phyloP scores from a whole-genome alignment of 345 rosid species.

The Hibiscus trionum region DNA sequence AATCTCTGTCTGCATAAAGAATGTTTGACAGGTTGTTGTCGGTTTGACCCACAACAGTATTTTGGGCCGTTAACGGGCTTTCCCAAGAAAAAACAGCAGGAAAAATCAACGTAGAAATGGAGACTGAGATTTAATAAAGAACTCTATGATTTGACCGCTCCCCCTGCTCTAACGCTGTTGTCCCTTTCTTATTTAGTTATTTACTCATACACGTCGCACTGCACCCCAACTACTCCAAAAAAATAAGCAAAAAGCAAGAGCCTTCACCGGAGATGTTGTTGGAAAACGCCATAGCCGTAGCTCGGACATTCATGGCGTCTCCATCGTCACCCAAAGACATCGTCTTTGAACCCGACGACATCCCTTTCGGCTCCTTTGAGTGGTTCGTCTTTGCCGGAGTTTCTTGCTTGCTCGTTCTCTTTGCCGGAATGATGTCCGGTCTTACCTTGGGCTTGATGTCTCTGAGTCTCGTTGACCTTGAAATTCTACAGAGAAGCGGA shows the following conservation, averaged over 20 bases:
- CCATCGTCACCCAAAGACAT: slow-evolving; percentile 18
- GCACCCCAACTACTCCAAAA: not conserved
- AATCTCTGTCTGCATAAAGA: too few relatives aligned
- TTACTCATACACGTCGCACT: too few relatives aligned
- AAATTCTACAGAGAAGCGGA: slow-evolving; percentile 61
- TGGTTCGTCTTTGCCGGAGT: slow-evolving; percentile 61
- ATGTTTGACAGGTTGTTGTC: too few relatives aligned
- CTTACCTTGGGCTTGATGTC: slow-evolving; percentile 77
- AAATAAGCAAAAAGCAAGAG: not conserved
- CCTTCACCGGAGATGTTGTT: slow-evolving; percentile 21
- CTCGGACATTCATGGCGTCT: slow-evolving; percentile 17
- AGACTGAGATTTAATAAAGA: too few relatives aligned
- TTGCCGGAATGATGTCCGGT: slow-evolving; percentile 75
- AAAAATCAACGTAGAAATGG: too few relatives aligned
- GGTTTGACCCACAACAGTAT: too few relatives aligned
- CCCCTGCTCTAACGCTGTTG: not conserved
- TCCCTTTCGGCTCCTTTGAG: slow-evolving; percentile 43
- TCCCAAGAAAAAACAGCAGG: too few relatives aligned
- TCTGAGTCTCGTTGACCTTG: slow-evolving; percentile 61
- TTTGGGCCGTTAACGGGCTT: too few relatives aligned
- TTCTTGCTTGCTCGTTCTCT: slow-evolving; percentile 62
- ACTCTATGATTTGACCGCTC: too few relatives aligned
- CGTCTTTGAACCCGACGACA: slow-evolving; percentile 48
- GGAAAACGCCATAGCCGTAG: slow-evolving; percentile 22
- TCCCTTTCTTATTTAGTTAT: not conserved